Conservation (phyloP, 2,329 filamentous ascomycete genomes). For the Paecilomyces dactylethromorphus region DNA sequence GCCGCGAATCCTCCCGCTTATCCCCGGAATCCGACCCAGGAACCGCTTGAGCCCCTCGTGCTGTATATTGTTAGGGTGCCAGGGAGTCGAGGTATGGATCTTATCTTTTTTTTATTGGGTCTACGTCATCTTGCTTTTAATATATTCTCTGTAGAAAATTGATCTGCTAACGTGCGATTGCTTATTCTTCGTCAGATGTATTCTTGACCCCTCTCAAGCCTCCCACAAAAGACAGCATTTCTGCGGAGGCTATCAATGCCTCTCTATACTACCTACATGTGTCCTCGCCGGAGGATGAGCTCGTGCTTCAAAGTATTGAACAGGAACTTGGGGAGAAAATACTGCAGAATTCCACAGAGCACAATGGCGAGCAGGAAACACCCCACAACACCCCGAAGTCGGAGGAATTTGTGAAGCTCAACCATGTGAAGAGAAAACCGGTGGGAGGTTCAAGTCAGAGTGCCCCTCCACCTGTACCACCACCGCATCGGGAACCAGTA, state of each 20-base stretch:
- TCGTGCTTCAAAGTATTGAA: slow-evolving; percentile 25
- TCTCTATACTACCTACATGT: slow-evolving; percentile 91
- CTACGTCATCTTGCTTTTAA: slow-evolving; percentile 1
- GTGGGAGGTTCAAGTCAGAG: slow-evolving; percentile 16
- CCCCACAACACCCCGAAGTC: slow-evolving; percentile 9
- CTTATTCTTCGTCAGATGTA: slow-evolving; percentile 57
- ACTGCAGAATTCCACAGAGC: neutral
- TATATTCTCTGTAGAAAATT: neutral
- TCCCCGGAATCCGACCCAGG: slow-evolving; percentile 67
- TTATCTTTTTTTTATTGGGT: slow-evolving; percentile 8
- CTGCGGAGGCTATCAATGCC: slow-evolving; percentile 74
- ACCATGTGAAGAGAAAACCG: slow-evolving; percentile 34
- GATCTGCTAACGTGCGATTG: neutral
- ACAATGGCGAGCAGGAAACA: neutral
- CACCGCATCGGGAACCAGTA: slow-evolving; percentile 13
- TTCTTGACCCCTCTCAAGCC: slow-evolving; percentile 90
- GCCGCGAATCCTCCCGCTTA: slow-evolving; percentile 84
- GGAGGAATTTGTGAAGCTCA: slow-evolving; percentile 26
- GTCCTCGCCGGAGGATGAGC: slow-evolving; percentile 54
- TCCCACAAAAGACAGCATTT: slow-evolving; percentile 73
- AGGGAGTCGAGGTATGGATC: slow-evolving; percentile 67
- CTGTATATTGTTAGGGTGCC: slow-evolving; percentile 93
- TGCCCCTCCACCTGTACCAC: slow-evolving; percentile 7
- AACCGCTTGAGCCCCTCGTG: slow-evolving; percentile 63
- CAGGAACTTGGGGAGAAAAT: slow-evolving; percentile 6